Conservation (phyloP, 352 stramenopile genomes). For the Phytopythium delawarense region DNA sequence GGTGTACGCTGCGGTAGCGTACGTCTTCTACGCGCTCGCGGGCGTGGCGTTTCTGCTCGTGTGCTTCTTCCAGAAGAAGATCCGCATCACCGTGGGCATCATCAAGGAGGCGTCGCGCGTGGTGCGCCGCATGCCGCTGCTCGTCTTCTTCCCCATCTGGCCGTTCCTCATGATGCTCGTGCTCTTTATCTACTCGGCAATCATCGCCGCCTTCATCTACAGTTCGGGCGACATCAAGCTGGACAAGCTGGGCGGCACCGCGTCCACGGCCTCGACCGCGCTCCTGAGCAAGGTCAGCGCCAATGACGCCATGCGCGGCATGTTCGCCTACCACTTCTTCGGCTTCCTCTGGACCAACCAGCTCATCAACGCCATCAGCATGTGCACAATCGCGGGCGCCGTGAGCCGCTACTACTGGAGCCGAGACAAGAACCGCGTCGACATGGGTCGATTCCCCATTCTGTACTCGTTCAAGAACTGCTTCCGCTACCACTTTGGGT, state of each 20-base stretch:
- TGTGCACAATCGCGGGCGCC: slow-evolving; percentile 93
- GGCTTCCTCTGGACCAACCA: slow-evolving; percentile 95
- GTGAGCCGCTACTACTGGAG: slow-evolving; percentile 94
- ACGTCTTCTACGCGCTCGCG: slow-evolving; percentile 53
- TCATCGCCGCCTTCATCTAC: slow-evolving; percentile 71
- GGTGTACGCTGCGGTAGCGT: slow-evolving; percentile 55
- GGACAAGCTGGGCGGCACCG: slow-evolving; percentile 21
- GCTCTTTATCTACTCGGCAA: slow-evolving; percentile 58
- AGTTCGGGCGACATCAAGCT: slow-evolving; percentile 45
- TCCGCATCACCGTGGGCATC: slow-evolving; percentile 66
- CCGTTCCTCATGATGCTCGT: slow-evolving; percentile 60
- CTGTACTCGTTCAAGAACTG: slow-evolving; percentile 67
- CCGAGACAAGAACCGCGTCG: slow-evolving; percentile 42
- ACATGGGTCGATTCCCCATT: slow-evolving; percentile 73
- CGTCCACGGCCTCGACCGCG: slow-evolving; percentile 14
- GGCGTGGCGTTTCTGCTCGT: slow-evolving; percentile 71
- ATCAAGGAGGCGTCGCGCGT: slow-evolving; percentile 73
- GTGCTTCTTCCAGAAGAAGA: slow-evolving; percentile 83
- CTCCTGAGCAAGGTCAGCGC: slow-evolving; percentile 39
- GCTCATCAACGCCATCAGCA: slow-evolving; percentile 94
- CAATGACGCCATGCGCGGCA: slow-evolving; percentile 56
- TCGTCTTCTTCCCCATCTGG: slow-evolving; percentile 64
- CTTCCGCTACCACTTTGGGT: slow-evolving; percentile 93
- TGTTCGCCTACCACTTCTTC: slow-evolving; percentile 90
- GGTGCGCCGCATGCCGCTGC: slow-evolving; percentile 51